Evolutionary conservation across 2,329 filamentous ascomycete genomes (phyloP).

Genomic region (Aurifilum marmelostoma): DNA sequence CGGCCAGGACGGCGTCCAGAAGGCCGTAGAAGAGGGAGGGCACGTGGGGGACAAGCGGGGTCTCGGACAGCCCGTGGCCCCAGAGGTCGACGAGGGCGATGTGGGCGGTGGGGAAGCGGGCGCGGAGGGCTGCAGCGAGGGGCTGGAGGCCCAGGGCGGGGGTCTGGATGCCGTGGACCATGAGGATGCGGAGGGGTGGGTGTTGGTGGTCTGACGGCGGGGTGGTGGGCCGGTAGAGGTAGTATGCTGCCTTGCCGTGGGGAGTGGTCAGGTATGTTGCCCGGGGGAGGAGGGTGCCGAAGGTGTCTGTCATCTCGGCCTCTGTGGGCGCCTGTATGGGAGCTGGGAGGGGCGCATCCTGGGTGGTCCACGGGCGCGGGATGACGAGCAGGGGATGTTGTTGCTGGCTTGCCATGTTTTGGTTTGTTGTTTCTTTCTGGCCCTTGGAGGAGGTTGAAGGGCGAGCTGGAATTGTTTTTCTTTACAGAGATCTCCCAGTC

Average conservation of each 20-base stretch:
- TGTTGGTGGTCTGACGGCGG: background rate
- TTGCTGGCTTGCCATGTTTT: slow-evolving; percentile 6
- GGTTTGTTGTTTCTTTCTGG: too few species aligned
- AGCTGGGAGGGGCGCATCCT: background rate
- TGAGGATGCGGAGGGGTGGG: slow-evolving; percentile 40
- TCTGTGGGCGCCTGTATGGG: slow-evolving; percentile 43
- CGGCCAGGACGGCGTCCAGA: slow-evolving; percentile 43
- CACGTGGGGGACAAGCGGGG: slow-evolving; percentile 47
- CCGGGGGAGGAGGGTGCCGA: slow-evolving; percentile 44
- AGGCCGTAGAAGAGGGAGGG: slow-evolving; percentile 47
- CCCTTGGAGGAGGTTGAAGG: too few species aligned
- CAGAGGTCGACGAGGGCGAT: slow-evolving; percentile 53
- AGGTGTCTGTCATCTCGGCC: slow-evolving; percentile 39
- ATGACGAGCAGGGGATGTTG: slow-evolving; percentile 9
- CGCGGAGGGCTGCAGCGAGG: slow-evolving; percentile 42
- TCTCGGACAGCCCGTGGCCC: slow-evolving; percentile 57
- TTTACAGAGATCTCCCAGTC: too few species aligned
- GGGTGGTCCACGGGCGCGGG: slow-evolving; percentile 15
- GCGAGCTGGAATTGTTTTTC: too few species aligned
- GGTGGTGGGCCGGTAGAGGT: slow-evolving; percentile 36
- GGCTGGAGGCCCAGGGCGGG: slow-evolving; percentile 52
- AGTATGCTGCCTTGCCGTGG: slow-evolving; percentile 46
- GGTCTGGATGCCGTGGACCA: slow-evolving; percentile 57
- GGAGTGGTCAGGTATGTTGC: slow-evolving; percentile 40
- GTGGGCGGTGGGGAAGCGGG: slow-evolving; percentile 41